These are phyloP conservation scores for Aspergillus piperis DNA, from an alignment of 2,329 filamentous ascomycete genomes.

Conservation along the genomic window DNA sequence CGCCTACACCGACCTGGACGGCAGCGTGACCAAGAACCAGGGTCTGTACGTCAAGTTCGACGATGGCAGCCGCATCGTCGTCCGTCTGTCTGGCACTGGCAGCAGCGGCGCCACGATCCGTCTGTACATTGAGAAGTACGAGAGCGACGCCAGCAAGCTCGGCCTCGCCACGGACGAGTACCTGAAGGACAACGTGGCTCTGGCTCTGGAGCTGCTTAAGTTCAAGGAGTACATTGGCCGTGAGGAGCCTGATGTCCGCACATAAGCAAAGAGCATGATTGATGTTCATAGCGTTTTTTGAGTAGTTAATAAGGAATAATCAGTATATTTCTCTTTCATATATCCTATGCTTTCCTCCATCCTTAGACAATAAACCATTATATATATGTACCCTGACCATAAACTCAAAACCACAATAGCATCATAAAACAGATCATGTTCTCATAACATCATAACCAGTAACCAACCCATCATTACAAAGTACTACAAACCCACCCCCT, in stretches of 20 bases:
- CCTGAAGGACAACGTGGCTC: conserved; percentile 82
- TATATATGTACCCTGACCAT: background rate
- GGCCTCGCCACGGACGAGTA: conserved; percentile 87
- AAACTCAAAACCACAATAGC: no score
- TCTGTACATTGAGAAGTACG: conserved; percentile 96
- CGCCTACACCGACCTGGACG: conserved; percentile 97
- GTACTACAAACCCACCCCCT: background rate
- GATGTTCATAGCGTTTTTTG: background rate
- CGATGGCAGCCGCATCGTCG: conserved; percentile 90
- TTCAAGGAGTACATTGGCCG: conserved; percentile 92
- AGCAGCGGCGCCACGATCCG: conserved; percentile 95
- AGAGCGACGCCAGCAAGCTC: conserved; percentile 75
- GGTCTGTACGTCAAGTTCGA: conserved; percentile 93
- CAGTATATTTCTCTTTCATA: background rate
- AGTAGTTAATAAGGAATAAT: background rate
- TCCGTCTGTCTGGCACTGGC: conserved; percentile 91
- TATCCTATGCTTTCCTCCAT: no score
- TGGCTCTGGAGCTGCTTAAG: conserved; percentile 82
- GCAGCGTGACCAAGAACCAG: conserved; percentile 92
- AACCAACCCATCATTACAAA: no score
- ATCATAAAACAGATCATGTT: background rate
- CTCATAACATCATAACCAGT: background rate
- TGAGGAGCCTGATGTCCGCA: conserved; percentile 95
- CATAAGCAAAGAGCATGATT: conserved; percentile 52
- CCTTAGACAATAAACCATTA: background rate